Evolutionary conservation across 345 rosid genomes (phyloP).

Genomic region (Pugionium cornutum): DNA sequence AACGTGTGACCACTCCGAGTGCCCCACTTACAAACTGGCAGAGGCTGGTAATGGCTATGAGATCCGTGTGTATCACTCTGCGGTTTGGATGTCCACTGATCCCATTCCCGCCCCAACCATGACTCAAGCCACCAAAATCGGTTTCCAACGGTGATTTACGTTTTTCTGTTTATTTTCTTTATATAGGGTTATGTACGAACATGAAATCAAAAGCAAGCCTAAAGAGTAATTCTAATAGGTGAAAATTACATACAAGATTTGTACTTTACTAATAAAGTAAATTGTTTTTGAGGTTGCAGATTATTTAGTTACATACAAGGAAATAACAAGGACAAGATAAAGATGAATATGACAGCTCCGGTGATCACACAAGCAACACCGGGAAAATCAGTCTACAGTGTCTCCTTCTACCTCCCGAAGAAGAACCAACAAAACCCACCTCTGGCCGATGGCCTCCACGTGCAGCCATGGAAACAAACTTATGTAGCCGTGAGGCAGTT

Average conservation of each 20-base stretch:
- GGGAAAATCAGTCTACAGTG: slow-evolving; percentile 10
- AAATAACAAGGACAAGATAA: slow-evolving; percentile 21
- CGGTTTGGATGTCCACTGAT: slow-evolving; percentile 26
- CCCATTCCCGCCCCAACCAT: slow-evolving; percentile 26
- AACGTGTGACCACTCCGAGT: slow-evolving; percentile 31
- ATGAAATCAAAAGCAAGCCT: too few species aligned
- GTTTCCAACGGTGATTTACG: slow-evolving; percentile 30
- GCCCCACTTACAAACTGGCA: slow-evolving; percentile 20
- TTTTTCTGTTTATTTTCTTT: not conserved
- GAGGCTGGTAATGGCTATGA: slow-evolving; percentile 23
- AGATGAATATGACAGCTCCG: slow-evolving; percentile 39
- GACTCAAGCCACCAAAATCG: slow-evolving; percentile 33
- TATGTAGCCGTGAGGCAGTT: slow-evolving; percentile 33
- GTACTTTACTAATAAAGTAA: too few species aligned
- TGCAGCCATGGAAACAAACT: slow-evolving; percentile 22
- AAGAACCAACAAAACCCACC: slow-evolving; percentile 31
- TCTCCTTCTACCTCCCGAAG: slow-evolving; percentile 27
- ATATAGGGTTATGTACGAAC: too few species aligned
- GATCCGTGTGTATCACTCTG: slow-evolving; percentile 29
- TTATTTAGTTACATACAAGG: slow-evolving; percentile 36
- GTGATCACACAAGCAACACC: slow-evolving; percentile 28
- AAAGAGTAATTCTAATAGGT: too few species aligned
- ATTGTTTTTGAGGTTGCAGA: slow-evolving; percentile 8
- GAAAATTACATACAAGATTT: too few species aligned
- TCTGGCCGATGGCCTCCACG: slow-evolving; percentile 11